Percentiles rank a stretch among this genome's conserved stretches.
These are phyloP conservation scores for Candida nitratophila DNA, from an alignment of 805 yeast species.

Conservation along the genomic window DNA sequence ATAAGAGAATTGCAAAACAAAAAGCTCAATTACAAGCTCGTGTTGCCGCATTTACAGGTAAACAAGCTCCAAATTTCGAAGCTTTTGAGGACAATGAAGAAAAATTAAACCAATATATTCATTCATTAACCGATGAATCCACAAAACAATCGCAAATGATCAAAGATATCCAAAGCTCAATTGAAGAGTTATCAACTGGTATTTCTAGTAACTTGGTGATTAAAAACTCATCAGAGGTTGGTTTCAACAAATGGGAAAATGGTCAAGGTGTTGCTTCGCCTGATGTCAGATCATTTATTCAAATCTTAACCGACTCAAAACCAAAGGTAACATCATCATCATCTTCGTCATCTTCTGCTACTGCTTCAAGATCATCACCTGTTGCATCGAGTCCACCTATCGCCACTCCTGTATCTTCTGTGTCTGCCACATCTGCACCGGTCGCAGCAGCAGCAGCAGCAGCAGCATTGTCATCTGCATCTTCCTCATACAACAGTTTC, in stretches of 20 bases:
- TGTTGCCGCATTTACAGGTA: conserved; percentile 92
- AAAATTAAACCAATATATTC: conserved; percentile 44
- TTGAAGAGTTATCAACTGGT: conserved; percentile 47
- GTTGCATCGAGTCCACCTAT: conserved; percentile 5
- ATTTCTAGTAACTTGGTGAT: conserved; percentile 26
- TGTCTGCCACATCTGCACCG: conserved; percentile 5
- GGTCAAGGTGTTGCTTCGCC: conserved; percentile 70
- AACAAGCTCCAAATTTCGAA: conserved; percentile 38
- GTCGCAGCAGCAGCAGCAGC: conserved; percentile 12
- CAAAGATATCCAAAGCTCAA: conserved; percentile 64
- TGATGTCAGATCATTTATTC: conserved; percentile 56
- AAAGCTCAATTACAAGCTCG: conserved; percentile 75
- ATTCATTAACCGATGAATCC: conserved; percentile 45
- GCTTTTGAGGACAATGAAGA: conserved; percentile 49
- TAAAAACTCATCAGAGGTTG: conserved; percentile 32
- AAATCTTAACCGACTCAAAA: conserved; percentile 36
- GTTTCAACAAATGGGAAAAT: conserved; percentile 69
- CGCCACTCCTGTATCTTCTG: conserved; percentile 6
- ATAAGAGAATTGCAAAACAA: conserved; percentile 71
- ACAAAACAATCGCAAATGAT: conserved; percentile 53
- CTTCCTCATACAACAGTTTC: conserved; percentile 6
- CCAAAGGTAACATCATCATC: conserved; percentile 11
- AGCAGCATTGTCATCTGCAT: conserved; percentile 9
- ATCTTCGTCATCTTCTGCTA: conserved; percentile 4
- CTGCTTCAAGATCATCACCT: conserved; percentile 1